Conservation (phyloP, 345 rosid genomes). For the Camelina laxa region DNA sequence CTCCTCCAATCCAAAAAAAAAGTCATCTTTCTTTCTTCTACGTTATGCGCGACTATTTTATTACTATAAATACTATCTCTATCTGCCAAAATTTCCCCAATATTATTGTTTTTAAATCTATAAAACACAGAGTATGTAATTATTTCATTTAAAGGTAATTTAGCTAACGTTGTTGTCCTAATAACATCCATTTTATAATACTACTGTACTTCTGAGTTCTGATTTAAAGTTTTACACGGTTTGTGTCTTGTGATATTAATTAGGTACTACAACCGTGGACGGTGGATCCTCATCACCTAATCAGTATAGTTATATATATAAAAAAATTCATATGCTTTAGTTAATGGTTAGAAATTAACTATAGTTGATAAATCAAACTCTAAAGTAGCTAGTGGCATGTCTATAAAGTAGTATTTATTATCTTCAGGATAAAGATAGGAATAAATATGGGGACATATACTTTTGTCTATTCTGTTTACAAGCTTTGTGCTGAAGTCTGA, state of each 20-base stretch:
- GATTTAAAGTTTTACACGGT: neutral
- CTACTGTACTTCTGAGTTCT: neutral
- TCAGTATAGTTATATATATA: neutral
- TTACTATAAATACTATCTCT: neutral
- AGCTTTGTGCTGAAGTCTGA: constrained; percentile 28
- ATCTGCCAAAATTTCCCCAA: neutral
- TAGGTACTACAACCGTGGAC: neutral
- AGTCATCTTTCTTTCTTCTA: constrained; percentile 33
- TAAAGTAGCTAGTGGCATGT: neutral
- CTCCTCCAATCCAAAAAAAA: constrained; percentile 15
- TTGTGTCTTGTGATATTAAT: neutral
- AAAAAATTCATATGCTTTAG: neutral
- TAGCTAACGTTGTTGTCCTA: neutral
- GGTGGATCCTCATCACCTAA: constrained; percentile 5
- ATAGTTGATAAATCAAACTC: neutral
- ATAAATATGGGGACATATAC: constrained; percentile 18
- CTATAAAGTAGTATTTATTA: neutral
- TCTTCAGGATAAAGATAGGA: constrained; percentile 26
- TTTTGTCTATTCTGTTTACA: constrained; percentile 22
- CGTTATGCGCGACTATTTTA: neutral
- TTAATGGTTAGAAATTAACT: too few species aligned
- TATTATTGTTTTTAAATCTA: neutral
- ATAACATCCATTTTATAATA: neutral
- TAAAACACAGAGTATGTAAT: neutral
- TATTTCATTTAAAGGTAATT: too few species aligned